Percentiles rank a stretch among this genome's conserved stretches.
These are phyloP conservation scores for Citrus sinensis DNA, from an alignment of 345 rosid species.

Conservation along the genomic window DNA sequence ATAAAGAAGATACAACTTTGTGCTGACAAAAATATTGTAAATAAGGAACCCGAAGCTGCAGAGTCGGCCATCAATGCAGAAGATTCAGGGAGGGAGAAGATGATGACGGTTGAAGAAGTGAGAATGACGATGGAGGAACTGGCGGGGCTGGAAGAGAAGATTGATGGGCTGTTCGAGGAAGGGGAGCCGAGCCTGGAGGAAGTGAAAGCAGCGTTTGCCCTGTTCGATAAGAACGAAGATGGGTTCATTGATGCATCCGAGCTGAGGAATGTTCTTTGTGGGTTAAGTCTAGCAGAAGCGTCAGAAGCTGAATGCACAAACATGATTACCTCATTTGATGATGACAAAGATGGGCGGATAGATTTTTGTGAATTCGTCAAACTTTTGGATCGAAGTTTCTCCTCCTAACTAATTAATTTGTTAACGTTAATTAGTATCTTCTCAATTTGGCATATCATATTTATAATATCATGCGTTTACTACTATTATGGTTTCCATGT, in stretches of 20 bases:
- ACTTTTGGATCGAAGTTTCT: conserved; percentile 44
- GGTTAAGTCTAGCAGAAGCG: conserved; percentile 33
- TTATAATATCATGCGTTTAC: too few species aligned
- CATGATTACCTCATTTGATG: conserved; percentile 53
- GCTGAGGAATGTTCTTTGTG: conserved; percentile 33
- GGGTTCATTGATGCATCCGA: conserved; percentile 65
- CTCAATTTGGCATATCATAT: not conserved
- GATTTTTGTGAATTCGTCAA: conserved; percentile 50
- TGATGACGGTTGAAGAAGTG: conserved; percentile 27
- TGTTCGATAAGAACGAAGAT: conserved; percentile 61
- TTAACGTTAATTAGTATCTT: not conserved
- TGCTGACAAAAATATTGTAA: too few species aligned
- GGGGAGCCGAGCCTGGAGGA: conserved; percentile 41
- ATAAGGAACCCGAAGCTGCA: not conserved
- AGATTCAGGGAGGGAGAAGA: not conserved
- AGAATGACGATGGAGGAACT: conserved; percentile 29
- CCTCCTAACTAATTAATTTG: not conserved
- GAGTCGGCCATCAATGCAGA: not conserved
- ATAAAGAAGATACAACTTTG: not conserved
- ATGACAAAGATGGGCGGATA: conserved; percentile 47
- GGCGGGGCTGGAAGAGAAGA: conserved; percentile 13
- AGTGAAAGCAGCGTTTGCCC: conserved; percentile 43
- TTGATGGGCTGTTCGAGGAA: conserved; percentile 35
- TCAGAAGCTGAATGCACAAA: conserved; percentile 51
- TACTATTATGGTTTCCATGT: too few species aligned